Evolutionary conservation across 805 yeast species (phyloP).

Genomic region (Zygosaccharomyces gambellarensis): DNA sequence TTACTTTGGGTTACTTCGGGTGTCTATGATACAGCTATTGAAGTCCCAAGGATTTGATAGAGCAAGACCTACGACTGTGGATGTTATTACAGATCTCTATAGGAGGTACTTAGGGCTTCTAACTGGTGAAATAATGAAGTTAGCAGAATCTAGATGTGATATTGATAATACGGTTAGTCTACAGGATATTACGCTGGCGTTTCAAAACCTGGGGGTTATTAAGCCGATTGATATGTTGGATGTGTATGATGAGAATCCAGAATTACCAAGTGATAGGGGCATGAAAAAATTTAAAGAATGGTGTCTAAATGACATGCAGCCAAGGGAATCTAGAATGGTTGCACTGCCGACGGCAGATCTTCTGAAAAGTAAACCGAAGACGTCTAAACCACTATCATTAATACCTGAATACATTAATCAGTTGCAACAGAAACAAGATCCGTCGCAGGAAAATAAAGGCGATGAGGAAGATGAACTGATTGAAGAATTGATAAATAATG

Average conservation of each 20-base stretch:
- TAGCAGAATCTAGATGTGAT: conserved; percentile 46
- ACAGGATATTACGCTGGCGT: conserved; percentile 69
- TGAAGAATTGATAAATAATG: conserved; percentile 30
- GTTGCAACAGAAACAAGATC: conserved; percentile 14
- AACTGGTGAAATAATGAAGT: conserved; percentile 43
- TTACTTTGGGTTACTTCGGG: conserved; percentile 43
- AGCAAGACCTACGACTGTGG: conserved; percentile 65
- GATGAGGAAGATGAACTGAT: conserved; percentile 24
- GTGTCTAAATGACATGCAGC: conserved; percentile 43
- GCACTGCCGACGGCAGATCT: conserved; percentile 34
- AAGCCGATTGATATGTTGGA: conserved; percentile 55
- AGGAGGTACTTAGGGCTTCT: conserved; percentile 57
- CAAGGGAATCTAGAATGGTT: conserved; percentile 40
- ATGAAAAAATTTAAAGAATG: conserved; percentile 51
- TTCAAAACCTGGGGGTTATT: conserved; percentile 57
- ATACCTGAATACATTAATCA: conserved; percentile 34
- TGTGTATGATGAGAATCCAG: conserved; percentile 44
- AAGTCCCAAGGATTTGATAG: conserved; percentile 82
- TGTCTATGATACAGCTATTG: conserved; percentile 51
- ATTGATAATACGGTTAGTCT: conserved; percentile 42
- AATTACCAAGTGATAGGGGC: conserved; percentile 43
- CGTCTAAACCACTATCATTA: conserved; percentile 23
- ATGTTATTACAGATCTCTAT: conserved; percentile 72
- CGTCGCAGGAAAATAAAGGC: conserved; percentile 13
- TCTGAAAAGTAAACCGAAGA: conserved; percentile 15